A percentile compares a stretch with the other conserved stretches of the same genome.
phyloP scores from a whole-genome alignment of 208 protist species.

The Trypanosomatidae sp. region DNA sequence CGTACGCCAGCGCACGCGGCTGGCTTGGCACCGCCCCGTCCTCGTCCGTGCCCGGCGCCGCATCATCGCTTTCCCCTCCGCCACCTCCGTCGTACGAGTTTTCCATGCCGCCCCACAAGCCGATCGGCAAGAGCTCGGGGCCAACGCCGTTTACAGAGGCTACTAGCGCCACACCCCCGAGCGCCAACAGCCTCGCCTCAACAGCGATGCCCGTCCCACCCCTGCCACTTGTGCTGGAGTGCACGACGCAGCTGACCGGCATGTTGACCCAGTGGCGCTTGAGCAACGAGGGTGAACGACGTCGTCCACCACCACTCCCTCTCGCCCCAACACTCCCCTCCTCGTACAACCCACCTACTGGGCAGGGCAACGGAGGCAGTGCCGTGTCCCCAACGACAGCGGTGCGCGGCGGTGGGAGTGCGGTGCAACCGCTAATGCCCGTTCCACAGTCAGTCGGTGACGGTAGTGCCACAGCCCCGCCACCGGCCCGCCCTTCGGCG shows the following conservation, averaged over 20 bases:
- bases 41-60: not conserved
- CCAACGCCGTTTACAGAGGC: not conserved
- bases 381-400: not conserved
- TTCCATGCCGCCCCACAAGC: not conserved
- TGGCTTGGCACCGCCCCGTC: not conserved
- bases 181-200: not conserved
- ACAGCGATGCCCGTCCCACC: conserved; percentile 12
- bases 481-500: conserved; percentile 1
- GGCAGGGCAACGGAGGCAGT: not conserved
- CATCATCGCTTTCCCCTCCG: conserved; percentile 3
- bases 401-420: not conserved
- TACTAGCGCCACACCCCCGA: not conserved
- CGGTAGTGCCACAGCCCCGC: not conserved
- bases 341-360: not conserved
- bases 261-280: conserved; percentile 26
- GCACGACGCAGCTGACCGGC: conserved; percentile 18
- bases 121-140: not conserved
- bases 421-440: not conserved
- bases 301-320: not conserved
- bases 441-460: not conserved
- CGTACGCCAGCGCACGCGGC: not conserved
- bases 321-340: not conserved
- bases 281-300: conserved; percentile 6
- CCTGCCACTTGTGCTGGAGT: conserved; percentile 27
- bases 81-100: conserved; percentile 10